Percentiles rank a stretch among this genome's conserved stretches.
Conservation (phyloP, 2,329 filamentous ascomycete genomes). For the Geosmithia morbida region DNA sequence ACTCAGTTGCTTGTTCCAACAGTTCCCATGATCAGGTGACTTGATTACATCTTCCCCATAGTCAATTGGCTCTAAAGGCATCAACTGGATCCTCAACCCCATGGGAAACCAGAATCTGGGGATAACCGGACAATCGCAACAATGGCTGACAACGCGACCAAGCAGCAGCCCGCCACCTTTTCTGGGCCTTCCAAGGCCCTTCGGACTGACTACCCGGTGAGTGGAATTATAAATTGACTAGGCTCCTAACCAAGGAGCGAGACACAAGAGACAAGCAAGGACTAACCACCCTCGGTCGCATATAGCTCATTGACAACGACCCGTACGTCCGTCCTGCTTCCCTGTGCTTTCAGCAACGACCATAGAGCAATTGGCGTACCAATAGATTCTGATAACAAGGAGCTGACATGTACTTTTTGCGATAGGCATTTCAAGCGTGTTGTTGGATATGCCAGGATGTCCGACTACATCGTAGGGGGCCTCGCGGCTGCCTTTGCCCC, state of each 20-base stretch:
- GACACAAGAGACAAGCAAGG: not conserved
- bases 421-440: constrained; percentile 82
- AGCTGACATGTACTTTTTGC: constrained; percentile 1
- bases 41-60: not conserved
- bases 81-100: not conserved
- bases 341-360: not conserved
- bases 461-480: constrained; percentile 64
- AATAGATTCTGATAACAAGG: not conserved
- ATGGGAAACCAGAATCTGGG: not conserved
- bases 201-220: constrained; percentile 75
- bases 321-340: constrained; percentile 50
- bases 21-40: not conserved
- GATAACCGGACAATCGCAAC: constrained; percentile 6
- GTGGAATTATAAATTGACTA: constrained; percentile 16
- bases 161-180: constrained; percentile 19
- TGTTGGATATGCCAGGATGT: constrained; percentile 68
- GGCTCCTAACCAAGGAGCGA: not conserved
- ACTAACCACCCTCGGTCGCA: constrained; percentile 2
- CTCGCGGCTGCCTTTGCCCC: constrained; percentile 60
- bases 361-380: not conserved
- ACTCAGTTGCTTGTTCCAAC: too few relatives aligned
- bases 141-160: constrained; percentile 23
- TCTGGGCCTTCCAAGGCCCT: constrained; percentile 52
- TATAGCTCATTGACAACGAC: constrained; percentile 95
- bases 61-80: not conserved